Conservation (phyloP, 1,284 basidiomycete genomes). For the Microbotryum intermedium region DNA sequence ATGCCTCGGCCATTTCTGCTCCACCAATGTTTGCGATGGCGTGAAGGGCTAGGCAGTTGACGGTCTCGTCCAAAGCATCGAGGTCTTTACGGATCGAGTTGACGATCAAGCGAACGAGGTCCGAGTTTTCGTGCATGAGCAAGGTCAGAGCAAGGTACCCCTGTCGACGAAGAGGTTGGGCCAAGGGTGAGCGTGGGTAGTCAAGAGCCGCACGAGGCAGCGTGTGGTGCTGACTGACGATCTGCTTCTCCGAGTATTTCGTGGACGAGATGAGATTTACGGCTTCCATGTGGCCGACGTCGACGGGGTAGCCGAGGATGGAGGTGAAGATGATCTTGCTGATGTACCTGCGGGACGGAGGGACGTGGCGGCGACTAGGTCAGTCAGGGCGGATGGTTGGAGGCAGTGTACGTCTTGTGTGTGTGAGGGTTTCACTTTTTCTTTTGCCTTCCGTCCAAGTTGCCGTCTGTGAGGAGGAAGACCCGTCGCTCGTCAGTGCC, state of each 20-base stretch:
- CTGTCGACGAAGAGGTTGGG: slow-evolving; percentile 42
- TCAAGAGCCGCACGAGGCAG: neutral
- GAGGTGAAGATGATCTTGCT: slow-evolving; percentile 98
- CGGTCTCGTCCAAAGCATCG: slow-evolving; percentile 87
- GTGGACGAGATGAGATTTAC: slow-evolving; percentile 92
- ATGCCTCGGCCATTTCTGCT: slow-evolving; percentile 93
- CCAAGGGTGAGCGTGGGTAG: neutral
- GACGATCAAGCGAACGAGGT: slow-evolving; percentile 87
- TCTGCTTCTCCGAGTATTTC: slow-evolving; percentile 99
- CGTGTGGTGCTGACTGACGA: too few relatives aligned
- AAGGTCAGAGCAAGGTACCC: slow-evolving; percentile 96
- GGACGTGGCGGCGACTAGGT: slow-evolving; percentile 17
- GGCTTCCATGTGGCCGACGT: slow-evolving; percentile 98
- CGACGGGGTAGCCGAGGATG: slow-evolving; percentile 96
- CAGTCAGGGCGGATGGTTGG: too few relatives aligned
- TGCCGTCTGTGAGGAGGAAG: slow-evolving; percentile 58
- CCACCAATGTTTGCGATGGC: slow-evolving; percentile 98
- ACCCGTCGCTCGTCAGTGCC: too few relatives aligned
- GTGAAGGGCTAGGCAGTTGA: slow-evolving; percentile 93
- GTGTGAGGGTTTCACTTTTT: slow-evolving; percentile 61
- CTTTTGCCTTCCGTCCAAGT: slow-evolving; percentile 95
- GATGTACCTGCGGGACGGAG: slow-evolving; percentile 56
- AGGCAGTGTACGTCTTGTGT: neutral
- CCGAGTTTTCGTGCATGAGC: slow-evolving; percentile 97
- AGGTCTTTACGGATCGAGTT: slow-evolving; percentile 97